These are phyloP conservation scores for Nothophoma quercina DNA, from an alignment of 2,329 filamentous ascomycete species.

Conservation along the genomic window DNA sequence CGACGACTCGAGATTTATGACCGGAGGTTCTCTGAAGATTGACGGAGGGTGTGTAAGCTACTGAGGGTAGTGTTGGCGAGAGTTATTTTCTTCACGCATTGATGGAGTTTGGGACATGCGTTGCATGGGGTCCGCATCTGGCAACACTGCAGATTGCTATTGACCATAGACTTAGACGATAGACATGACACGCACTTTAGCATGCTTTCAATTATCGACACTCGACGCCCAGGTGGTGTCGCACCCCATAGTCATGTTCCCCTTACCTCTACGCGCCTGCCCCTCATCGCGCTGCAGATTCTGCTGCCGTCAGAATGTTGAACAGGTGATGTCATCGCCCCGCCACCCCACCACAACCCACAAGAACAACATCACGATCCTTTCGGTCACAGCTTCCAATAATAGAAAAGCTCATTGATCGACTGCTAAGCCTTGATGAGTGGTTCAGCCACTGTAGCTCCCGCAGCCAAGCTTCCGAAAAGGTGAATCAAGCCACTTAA, in stretches of 20 bases:
- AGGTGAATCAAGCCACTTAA: neutral
- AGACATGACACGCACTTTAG: constrained; percentile 14
- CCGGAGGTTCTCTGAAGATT: constrained; percentile 46
- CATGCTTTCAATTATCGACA: constrained; percentile 7
- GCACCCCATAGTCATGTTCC: neutral
- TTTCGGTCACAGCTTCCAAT: constrained; percentile 4
- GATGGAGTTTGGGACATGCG: constrained; percentile 27
- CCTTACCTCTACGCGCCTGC: neutral
- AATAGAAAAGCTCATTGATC: constrained; percentile 11
- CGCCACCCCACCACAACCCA: constrained; percentile 7
- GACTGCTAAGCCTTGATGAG: constrained; percentile 8
- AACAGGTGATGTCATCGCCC: constrained; percentile 13
- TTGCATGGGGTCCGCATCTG: constrained; percentile 19
- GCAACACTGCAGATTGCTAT: constrained; percentile 20
- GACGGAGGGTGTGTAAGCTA: constrained; percentile 42
- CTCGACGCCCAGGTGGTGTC: constrained; percentile 12
- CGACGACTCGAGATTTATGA: constrained; percentile 51
- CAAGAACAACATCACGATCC: constrained; percentile 7
- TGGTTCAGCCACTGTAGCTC: constrained; percentile 3
- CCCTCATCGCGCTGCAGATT: constrained; percentile 9
- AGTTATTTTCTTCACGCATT: constrained; percentile 23
- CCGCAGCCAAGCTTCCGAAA: constrained; percentile 5
- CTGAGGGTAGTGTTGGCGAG: constrained; percentile 16
- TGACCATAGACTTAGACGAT: constrained; percentile 15
- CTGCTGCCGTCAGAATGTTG: constrained; percentile 4